Evolutionary conservation across 2,329 filamentous ascomycete genomes (phyloP), one percentile per base, ranked within the genome.

Genomic region (Ceratocystis ficicola): DNA sequence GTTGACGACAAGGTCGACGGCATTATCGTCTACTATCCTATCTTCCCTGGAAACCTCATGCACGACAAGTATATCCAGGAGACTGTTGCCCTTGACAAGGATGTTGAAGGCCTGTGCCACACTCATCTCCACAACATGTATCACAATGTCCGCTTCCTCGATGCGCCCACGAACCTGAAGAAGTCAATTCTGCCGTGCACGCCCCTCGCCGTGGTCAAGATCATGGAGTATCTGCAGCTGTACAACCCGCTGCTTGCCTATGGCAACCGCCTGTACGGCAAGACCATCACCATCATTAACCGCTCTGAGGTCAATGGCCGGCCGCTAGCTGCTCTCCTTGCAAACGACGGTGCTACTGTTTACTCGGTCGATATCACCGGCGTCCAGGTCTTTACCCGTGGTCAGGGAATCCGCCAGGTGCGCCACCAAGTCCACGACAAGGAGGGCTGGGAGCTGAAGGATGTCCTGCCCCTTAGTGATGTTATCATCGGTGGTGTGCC

Each of bases 41-140:
- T 99, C 77, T 97, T 96, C 75, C 81, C 81, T 17, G 78, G 79
- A 76, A 88, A 91, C 78, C 87, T 86, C 64, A 83, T 85, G 32
- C 90, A 96, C 76, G 94, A 99, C 76, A 88, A 89, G 75, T 97
- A 97, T 76, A 85, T 99, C 70, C 93, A 97, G 77, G 92, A 96
- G 78, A 90, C 95, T 2, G 91, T 96, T 66, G 86, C 90, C 66
- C 82, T 96, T 55, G 78, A 83, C 75, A 97, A 99, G 77, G 94
- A 99, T 73, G 93, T 99, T 70, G 94, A 99, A 76, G 94, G 94
- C 44, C 84, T 99, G 67, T 90, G 88, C 71, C 93, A 96, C 77
- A 87, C 86, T 73, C 92, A 97, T 78, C 88, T 97, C 73, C 92
- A 93, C 83, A 99, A 99, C 82, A 96, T 99, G 92, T 99, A 97